Conservation (phyloP, 2,329 filamentous ascomycete genomes). For the Clarireedia monteithiana region DNA sequence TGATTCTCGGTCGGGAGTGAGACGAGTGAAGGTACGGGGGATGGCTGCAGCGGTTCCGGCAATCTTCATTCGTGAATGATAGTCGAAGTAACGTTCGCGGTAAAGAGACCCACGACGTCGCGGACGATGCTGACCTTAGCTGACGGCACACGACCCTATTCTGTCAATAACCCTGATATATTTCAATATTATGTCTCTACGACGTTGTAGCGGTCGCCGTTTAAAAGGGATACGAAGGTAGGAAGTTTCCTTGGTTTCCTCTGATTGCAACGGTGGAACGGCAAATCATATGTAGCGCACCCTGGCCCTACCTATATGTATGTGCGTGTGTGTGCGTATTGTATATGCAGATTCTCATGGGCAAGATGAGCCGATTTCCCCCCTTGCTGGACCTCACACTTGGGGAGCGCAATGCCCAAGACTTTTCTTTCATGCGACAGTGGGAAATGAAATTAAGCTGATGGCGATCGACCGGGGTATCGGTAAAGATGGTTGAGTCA, state of each 20-base stretch:
- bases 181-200: conserved; percentile 3
- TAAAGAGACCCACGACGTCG: neutral
- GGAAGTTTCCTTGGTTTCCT: neutral
- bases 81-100: conserved; percentile 2
- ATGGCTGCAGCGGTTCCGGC: conserved; percentile 7
- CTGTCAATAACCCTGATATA: conserved; percentile 5
- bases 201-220: neutral
- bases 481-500: neutral
- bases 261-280: neutral
- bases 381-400: neutral
- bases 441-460: neutral
- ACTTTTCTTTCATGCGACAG: neutral
- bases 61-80: conserved; percentile 2
- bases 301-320: conserved; percentile 2
- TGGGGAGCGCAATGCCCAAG: neutral
- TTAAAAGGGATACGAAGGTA: neutral
- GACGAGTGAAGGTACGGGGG: conserved; percentile 1
- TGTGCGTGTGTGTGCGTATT: neutral
- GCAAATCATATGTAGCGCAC: neutral
- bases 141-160: conserved; percentile 1
- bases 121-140: conserved; percentile 2
- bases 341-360: conserved; percentile 5
- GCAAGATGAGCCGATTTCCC: conserved; percentile 2
- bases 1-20: neutral
- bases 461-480: neutral